Conservation (phyloP, 345 rosid genomes). For the Moringa oleifera region DNA sequence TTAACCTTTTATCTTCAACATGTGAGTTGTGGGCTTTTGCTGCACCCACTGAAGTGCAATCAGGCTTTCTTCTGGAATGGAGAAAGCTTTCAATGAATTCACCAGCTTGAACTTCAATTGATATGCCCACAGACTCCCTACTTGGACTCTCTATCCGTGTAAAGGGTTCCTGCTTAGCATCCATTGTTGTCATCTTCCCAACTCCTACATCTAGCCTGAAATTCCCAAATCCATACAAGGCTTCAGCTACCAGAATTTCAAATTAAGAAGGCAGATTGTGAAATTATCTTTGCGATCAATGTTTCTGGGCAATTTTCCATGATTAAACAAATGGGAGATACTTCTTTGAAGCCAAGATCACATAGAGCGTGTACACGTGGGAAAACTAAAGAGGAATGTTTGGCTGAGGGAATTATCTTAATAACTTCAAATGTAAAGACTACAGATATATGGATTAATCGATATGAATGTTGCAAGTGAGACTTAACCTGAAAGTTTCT, state of each 20-base stretch:
- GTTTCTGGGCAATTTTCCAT: too few species aligned
- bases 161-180: constrained; percentile 19
- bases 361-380: too few species aligned
- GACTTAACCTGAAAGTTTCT: constrained; percentile 50
- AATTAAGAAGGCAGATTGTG: background rate
- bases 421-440: too few species aligned
- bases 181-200: constrained; percentile 20
- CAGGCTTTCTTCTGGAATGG: constrained; percentile 31
- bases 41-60: constrained; percentile 21
- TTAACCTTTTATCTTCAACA: constrained; percentile 54
- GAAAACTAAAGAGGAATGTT: background rate
- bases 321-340: too few species aligned
- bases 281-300: too few species aligned
- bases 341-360: too few species aligned
- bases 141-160: constrained; percentile 38
- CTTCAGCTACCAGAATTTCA: background rate
- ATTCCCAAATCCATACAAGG: constrained; percentile 11
- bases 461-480: too few species aligned
- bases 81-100: constrained; percentile 44
- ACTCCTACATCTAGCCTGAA: constrained; percentile 33
- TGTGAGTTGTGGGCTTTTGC: constrained; percentile 45
- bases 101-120: constrained; percentile 69
- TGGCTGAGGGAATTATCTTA: background rate
- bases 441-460: too few species aligned
- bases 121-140: constrained; percentile 50